Evolutionary conservation across 768 basidiomycete species (phyloP), one percentile per base, ranked within the genome.

Genomic region (Amanita pallidorosea): DNA sequence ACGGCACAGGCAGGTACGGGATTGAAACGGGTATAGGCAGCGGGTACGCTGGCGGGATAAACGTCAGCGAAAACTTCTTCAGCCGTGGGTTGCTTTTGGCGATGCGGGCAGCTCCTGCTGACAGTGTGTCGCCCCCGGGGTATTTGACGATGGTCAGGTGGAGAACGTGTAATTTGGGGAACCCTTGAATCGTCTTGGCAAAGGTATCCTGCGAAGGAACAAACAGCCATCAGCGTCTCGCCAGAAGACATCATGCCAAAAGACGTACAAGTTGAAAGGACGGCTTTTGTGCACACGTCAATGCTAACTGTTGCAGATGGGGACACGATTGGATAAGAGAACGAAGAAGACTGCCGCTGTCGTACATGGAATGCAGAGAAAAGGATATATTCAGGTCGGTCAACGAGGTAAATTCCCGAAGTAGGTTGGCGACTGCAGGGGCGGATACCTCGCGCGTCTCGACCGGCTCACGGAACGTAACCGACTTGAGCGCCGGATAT

Each of bases 301-400:
- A 64, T 54, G 84, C 78, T 7, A 88, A 69, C 59, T 80, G 75
- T 31, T 67, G 70, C 34, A 88, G 69, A 47, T 74, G 72, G 9
- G 85, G 85, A 58, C 85, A 87, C 0, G 81, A 74, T 11, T 77
- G 66, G 47, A 79, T 76, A 51, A 88, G 73, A 3, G 81, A 80
- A 41, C 82, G 77, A 31, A 88, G 69, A 52, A 87, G 67, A 56
- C 80, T 80, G 23, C 78, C 81, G 58, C 82, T 81, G 56, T 88
- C 85, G 58, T 87, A 87, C 58, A 80, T 79, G 1, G 80, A 80
- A 58, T 87, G 82, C 45, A 88, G 73, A 35, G 76, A 73, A 59
- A 88, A 88, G 13, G 77, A 69, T 38, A 88, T 75, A 48, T 74
- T 79, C 50, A 88, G 69, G 36, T 78, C 73, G 11, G 69, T 73